Percentiles rank a stretch among this genome's conserved stretches.
These are phyloP conservation scores for Wickerhamiella parazyma DNA, from an alignment of 805 yeast species.

Conservation along the genomic window DNA sequence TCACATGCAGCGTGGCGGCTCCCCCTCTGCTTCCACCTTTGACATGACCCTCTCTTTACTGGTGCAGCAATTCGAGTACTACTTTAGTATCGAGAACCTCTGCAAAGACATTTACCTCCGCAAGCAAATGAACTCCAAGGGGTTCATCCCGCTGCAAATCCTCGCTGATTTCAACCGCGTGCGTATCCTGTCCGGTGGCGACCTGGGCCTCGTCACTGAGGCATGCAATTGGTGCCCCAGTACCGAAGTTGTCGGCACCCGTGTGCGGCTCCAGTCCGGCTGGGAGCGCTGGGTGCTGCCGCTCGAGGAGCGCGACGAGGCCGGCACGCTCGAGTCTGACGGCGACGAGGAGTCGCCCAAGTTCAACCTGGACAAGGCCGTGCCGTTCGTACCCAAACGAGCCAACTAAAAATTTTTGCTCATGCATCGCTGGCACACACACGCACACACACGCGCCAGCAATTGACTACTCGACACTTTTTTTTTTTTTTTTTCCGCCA, in stretches of 20 bases:
- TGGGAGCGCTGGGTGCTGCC: slow-evolving; percentile 62
- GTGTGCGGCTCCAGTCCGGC: slow-evolving; percentile 46
- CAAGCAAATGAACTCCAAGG: slow-evolving; percentile 63
- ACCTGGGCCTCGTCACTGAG: slow-evolving; percentile 37
- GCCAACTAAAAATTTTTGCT: slow-evolving; percentile 1
- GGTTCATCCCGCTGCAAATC: slow-evolving; percentile 51
- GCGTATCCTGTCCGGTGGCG: slow-evolving; percentile 47
- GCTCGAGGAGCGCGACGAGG: slow-evolving; percentile 32
- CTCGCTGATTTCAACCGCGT: slow-evolving; percentile 67
- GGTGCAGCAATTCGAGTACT: slow-evolving; percentile 68
- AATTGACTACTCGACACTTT: too few relatives aligned
- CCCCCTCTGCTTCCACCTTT: slow-evolving; percentile 8
- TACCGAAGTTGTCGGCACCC: slow-evolving; percentile 39
- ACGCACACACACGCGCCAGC: too few relatives aligned
- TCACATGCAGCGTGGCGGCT: not conserved
- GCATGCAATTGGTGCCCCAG: slow-evolving; percentile 42
- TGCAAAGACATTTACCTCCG: slow-evolving; percentile 73
- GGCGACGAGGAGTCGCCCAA: slow-evolving; percentile 19
- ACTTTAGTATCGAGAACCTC: slow-evolving; percentile 77
- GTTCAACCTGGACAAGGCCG: slow-evolving; percentile 27
- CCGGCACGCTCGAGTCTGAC: slow-evolving; percentile 30
- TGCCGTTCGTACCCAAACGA: slow-evolving; percentile 26
- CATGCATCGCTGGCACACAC: not conserved
- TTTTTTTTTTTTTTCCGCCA: not conserved
- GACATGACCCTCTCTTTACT: slow-evolving; percentile 21